A percentile compares a stretch with the other conserved stretches of the same genome.
These are phyloP conservation scores for Cladophialophora bantiana DNA, from an alignment of 2,329 filamentous ascomycete genomes.

Conservation along the genomic window DNA sequence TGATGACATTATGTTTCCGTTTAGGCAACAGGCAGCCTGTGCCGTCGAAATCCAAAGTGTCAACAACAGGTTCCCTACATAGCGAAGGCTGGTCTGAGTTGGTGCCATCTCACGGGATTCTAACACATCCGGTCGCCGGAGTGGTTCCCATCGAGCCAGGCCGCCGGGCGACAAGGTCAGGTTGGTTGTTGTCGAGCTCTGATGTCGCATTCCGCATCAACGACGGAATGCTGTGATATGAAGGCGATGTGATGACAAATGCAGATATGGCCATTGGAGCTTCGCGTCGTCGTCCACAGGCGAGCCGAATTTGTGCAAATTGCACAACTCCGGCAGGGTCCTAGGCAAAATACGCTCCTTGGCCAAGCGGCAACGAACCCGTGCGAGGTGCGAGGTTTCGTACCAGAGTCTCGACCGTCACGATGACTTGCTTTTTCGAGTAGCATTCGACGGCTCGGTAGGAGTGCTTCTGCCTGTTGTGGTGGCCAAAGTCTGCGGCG, in stretches of 20 bases:
- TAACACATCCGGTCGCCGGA: constrained; percentile 4
- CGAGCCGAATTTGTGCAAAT: constrained; percentile 7
- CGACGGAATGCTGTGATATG: constrained; percentile 1
- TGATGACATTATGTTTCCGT: not conserved
- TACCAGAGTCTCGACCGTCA: not conserved
- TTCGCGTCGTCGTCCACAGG: constrained; percentile 1
- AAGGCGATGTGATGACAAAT: constrained; percentile 21
- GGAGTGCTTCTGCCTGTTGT: constrained; percentile 17
- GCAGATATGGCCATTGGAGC: not conserved
- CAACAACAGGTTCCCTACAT: not conserved
- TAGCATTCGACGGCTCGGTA: constrained; percentile 8
- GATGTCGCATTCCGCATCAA: constrained; percentile 3
- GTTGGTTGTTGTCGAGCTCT: not conserved
- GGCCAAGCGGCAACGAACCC: constrained; percentile 1
- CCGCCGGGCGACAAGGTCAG: not conserved
- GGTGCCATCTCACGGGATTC: constrained; percentile 1
- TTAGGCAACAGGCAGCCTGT: not conserved
- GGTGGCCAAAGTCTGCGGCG: not conserved
- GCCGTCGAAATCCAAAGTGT: not conserved
- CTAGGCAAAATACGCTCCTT: not conserved
- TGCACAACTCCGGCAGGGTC: constrained; percentile 15
- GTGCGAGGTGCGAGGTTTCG: not conserved
- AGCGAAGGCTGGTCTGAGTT: not conserved
- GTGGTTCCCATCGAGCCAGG: constrained; percentile 1
- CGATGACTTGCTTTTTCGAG: not conserved